Percentiles rank a stretch among this genome's conserved stretches.
These are phyloP conservation scores for Plasmodium vivax DNA, from an alignment of 169 alveolate genomes.

Conservation along the genomic window DNA sequence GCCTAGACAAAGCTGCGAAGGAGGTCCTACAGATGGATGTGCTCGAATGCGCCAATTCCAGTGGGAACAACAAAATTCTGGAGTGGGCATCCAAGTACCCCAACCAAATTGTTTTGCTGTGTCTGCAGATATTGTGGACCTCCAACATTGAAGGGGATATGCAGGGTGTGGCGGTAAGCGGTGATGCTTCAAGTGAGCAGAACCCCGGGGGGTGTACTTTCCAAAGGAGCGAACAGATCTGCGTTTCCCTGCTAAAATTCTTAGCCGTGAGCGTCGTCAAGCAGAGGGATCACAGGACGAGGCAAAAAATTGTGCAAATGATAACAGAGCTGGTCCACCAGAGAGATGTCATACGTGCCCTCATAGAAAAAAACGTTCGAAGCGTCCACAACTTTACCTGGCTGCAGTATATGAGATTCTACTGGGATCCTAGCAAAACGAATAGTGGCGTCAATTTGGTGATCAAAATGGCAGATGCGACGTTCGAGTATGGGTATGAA, in stretches of 20 bases:
- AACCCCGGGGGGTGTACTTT: conserved; percentile 68
- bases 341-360: conserved; percentile 93
- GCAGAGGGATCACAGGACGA: conserved; percentile 89
- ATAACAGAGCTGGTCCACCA: conserved; percentile 97
- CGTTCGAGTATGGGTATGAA: conserved; percentile 97
- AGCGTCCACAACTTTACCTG: conserved; percentile 90
- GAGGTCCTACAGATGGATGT: conserved; percentile 83
- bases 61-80: conserved; percentile 49
- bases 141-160: conserved; percentile 85
- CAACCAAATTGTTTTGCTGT: conserved; percentile 89
- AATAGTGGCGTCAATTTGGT: conserved; percentile 72
- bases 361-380: conserved; percentile 76
- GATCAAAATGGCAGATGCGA: conserved; percentile 94
- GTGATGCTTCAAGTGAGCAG: conserved; percentile 19
- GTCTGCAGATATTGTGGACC: conserved; percentile 91
- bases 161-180: conserved; percentile 1
- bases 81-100: conserved; percentile 86
- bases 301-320: conserved; percentile 93
- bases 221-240: conserved; percentile 80
- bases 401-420: conserved; percentile 97
- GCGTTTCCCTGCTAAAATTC: conserved; percentile 82
- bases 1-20: conserved; percentile 86
- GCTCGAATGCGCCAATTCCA: conserved; percentile 36
- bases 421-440: conserved; percentile 88
- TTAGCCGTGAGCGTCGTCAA: conserved; percentile 93